Conservation (phyloP, 108 stramenopile species). For the Cyclostephanos tholiformis region DNA sequence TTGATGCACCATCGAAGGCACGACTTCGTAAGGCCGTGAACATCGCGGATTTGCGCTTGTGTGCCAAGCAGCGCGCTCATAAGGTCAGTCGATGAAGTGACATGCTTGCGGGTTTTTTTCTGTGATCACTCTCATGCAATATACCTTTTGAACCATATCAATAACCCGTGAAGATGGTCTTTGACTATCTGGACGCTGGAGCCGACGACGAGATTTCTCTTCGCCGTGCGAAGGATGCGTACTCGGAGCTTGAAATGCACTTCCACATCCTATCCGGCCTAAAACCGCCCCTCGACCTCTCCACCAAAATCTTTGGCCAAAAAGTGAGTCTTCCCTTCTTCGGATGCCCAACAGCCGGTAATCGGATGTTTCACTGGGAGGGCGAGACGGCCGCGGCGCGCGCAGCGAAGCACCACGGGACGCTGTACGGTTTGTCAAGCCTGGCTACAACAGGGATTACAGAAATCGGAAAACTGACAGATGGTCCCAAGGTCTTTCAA, state of each 20-base stretch:
- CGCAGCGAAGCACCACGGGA: constrained; percentile 84
- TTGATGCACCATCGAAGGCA: constrained; percentile 86
- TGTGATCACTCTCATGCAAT: background rate
- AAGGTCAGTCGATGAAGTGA: constrained; percentile 64
- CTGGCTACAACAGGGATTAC: constrained; percentile 88
- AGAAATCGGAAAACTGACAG: constrained; percentile 74
- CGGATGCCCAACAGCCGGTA: constrained; percentile 90
- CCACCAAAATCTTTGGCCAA: constrained; percentile 83
- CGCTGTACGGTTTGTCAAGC: constrained; percentile 84
- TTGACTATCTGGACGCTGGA: constrained; percentile 92
- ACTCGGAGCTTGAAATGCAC: constrained; percentile 90
- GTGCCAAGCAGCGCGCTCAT: constrained; percentile 87
- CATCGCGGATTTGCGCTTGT: constrained; percentile 87
- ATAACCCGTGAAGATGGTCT: constrained; percentile 74
- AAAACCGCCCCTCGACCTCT: constrained; percentile 86
- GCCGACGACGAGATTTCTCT: constrained; percentile 91
- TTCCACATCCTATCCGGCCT: constrained; percentile 89
- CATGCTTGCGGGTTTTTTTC: background rate
- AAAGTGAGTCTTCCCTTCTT: constrained; percentile 89
- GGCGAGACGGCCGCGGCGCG: constrained; percentile 91
- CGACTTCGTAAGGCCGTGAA: constrained; percentile 83
- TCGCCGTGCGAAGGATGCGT: constrained; percentile 90
- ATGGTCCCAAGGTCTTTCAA: constrained; percentile 92
- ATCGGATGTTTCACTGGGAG: constrained; percentile 94
- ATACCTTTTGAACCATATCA: background rate